These are phyloP conservation scores for Kurtzmaniella quercitrusa DNA, from an alignment of 1,139 yeast species.

Conservation along the genomic window DNA sequence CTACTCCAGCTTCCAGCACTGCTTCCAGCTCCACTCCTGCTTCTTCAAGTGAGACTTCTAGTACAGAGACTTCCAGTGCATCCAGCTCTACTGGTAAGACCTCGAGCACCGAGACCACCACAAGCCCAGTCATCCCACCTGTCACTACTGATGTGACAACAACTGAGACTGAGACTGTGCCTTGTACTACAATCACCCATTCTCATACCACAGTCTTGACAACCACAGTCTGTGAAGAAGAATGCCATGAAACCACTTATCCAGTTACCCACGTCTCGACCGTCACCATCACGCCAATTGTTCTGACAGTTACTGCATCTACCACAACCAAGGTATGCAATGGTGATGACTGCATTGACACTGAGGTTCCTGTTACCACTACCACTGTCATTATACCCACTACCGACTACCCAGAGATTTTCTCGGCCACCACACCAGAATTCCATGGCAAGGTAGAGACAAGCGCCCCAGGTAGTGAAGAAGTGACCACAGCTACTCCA, in stretches of 20 bases:
- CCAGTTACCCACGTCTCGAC: background rate
- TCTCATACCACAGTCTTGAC: background rate
- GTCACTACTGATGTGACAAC: background rate
- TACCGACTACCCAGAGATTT: background rate
- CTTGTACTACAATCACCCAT: background rate
- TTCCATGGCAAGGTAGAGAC: conserved; percentile 4
- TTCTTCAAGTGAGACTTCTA: conserved; percentile 7
- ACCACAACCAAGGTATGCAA: conserved; percentile 9
- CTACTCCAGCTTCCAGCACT: too few relatives aligned
- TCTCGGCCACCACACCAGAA: conserved; percentile 4
- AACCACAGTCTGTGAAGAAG: background rate
- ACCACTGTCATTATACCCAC: conserved; percentile 10
- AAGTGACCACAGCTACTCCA: background rate
- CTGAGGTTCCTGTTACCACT: conserved; percentile 15
- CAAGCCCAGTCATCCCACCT: background rate
- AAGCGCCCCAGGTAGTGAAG: background rate
- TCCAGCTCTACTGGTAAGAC: conserved; percentile 8
- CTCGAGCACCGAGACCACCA: conserved; percentile 10
- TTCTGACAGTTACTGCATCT: conserved; percentile 8
- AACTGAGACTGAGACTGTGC: background rate
- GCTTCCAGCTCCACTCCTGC: conserved; percentile 11
- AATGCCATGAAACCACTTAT: background rate
- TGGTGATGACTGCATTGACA: conserved; percentile 10
- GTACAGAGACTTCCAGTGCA: conserved; percentile 5
- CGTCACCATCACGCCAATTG: conserved; percentile 6